A percentile compares a stretch with the other conserved stretches of the same genome.
Conservation (phyloP, 2,329 filamentous ascomycete species). For the Diaporthe helianthi region DNA sequence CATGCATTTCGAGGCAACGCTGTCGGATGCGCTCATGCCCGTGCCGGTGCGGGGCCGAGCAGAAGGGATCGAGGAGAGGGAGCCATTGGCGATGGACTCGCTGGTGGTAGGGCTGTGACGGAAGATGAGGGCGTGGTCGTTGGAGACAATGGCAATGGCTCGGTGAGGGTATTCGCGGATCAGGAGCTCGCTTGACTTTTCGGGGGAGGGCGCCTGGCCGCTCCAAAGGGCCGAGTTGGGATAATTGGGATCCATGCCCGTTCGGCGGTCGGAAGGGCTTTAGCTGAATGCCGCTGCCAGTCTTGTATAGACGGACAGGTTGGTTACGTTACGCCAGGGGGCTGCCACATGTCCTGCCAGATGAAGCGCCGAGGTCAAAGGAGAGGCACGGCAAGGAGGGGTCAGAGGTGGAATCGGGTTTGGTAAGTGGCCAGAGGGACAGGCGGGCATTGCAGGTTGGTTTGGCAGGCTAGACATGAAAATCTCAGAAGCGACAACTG, state of each 20-base stretch:
- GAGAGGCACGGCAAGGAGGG: background rate
- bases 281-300: constrained; percentile 18
- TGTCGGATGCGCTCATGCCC: constrained; percentile 48
- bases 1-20: constrained; percentile 72
- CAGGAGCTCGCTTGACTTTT: constrained; percentile 77
- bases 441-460: background rate
- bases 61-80: constrained; percentile 59
- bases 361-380: background rate
- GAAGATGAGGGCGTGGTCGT: constrained; percentile 82
- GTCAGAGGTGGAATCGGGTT: constrained; percentile 8
- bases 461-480: constrained; percentile 1
- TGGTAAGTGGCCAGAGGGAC: background rate
- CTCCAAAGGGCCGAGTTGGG: constrained; percentile 50
- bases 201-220: constrained; percentile 56
- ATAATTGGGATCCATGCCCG: constrained; percentile 56
- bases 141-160: constrained; percentile 84
- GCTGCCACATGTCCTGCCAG: constrained; percentile 35
- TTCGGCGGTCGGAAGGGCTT: constrained; percentile 1
- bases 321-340: constrained; percentile 25
- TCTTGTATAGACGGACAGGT: constrained; percentile 19
- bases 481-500: constrained; percentile 5
- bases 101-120: constrained; percentile 74
- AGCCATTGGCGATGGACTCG: constrained; percentile 65
- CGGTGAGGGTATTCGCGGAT: constrained; percentile 87
- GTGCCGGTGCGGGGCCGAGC: constrained; percentile 49